Evolutionary conservation across 2,329 filamentous ascomycete genomes (phyloP), one percentile per base, ranked within the genome.

Genomic region (Ophiocordyceps camponoti-floridani): DNA sequence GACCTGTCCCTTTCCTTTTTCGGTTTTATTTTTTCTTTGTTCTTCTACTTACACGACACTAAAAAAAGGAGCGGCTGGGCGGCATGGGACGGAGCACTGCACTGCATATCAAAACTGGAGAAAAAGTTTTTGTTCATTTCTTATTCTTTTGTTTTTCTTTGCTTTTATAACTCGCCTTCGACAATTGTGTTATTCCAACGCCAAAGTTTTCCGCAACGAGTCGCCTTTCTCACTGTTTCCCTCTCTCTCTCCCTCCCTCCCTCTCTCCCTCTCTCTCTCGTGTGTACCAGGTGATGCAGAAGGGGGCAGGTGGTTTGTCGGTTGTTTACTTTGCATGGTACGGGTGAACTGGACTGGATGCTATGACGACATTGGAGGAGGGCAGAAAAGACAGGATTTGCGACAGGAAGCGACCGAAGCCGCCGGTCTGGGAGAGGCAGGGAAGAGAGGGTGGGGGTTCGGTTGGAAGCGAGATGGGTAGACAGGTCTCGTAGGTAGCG

Each of bases 31-130:
- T 37, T 50, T 47, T 48, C 35, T 50, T 48, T 42, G 57, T 58
- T 57, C 52, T 60, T 67, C 63, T 69, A 68, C 47, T 58, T 67
- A 64, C 54, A 64, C 58, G 30, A 9, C n/a, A 18, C 13, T 10
- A 14, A 31, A 41, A 41, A 31, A 16, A 26, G 27, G n/a, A 42
- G 23, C 19, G 26, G 16, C 11, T 37, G 28, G 35, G 18, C 5
- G 64, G 66, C 66, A 66, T 67, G 56, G 58, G 52, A 65, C 54
- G 66, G 66, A 68, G n/a, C n/a, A n/a, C n/a, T n/a, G 66, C 62
- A 67, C 60, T 65, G 65, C 65, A 67, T 68, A 63, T 63, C 64
- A 64, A 64, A 65, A 60, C 62, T 59, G 37, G 30, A 56, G 49
- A 52, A 48, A 47, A 47, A 43, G 35, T 44, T 41, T 50, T 57